Percentiles rank a stretch among this genome's conserved stretches.
Evolutionary conservation across 768 basidiomycete species (phyloP).

Genomic region (Leccinellum rugosiceps): DNA sequence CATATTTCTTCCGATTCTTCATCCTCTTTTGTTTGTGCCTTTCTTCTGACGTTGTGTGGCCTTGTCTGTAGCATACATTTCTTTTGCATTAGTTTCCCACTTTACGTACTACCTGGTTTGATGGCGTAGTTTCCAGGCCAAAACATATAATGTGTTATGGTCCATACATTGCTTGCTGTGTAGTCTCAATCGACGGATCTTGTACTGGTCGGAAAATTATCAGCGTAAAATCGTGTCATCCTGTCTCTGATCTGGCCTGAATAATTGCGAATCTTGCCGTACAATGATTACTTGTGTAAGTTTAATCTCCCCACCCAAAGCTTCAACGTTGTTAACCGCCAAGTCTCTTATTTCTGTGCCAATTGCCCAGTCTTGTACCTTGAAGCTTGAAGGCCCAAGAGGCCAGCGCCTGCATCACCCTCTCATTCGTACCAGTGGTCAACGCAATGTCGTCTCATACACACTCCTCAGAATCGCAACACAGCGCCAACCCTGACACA

Average conservation of each 20-base stretch:
- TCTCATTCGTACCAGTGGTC: not conserved
- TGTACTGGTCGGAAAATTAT: not conserved
- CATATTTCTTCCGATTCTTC: not conserved
- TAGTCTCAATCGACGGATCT: not conserved
- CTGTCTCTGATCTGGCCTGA: not conserved
- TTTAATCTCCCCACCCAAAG: not conserved
- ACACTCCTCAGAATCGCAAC: slow-evolving; percentile 16
- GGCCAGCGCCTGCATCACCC: not conserved
- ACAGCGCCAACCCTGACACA: slow-evolving; percentile 24
- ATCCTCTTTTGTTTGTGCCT: not conserved
- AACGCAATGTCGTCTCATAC: slow-evolving; percentile 12
- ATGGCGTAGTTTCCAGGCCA: not conserved
- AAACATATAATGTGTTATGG: not conserved
- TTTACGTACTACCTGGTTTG: not conserved
- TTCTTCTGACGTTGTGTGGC: not conserved
- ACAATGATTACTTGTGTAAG: not conserved
- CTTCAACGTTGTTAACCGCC: not conserved
- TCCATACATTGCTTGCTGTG: not conserved
- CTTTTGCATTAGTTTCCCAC: not conserved
- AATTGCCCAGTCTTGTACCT: not conserved
- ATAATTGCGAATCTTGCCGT: not conserved
- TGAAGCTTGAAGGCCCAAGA: not conserved
- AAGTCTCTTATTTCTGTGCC: not conserved
- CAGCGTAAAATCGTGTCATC: not conserved
- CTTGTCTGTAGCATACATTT: not conserved